Base-by-base conservation (phyloP, 75 land plant genomes). In the Larix kaempferi region DNA sequence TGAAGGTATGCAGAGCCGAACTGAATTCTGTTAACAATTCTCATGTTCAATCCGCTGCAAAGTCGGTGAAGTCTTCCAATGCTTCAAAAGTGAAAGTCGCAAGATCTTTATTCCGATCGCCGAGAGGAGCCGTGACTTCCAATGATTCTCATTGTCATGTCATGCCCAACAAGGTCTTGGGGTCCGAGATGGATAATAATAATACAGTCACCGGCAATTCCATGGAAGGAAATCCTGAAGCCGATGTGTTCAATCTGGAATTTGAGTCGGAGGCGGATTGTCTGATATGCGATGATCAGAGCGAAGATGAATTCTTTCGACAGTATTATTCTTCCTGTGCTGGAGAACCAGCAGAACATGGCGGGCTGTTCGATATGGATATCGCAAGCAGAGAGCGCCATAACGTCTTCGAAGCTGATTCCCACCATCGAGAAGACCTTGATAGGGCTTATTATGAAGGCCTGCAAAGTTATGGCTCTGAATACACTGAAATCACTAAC, bases 21-120 rank as follows among this genome's bases (percentile, higher is more conserved):
- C 23, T 11, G 25, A 41, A 44, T 69, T 69, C 52, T 21, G 73
- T 69, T 44, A 69, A 39, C 52, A 11, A 49, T 49, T 49, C 54
- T 49, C 54, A 49, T 49, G 54, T 49, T 49, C 54, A 49, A 11
- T 49, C 12, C 0, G 54, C 54, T 49, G 54, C 54, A 49, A 49
- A 49, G 54, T 49, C 54, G 12, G 12, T 10, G 2, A 49, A 41
- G 73, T 19, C 15, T 7, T 39, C 49, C 73, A 69, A 44, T 39
- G 23, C 73, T 0, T 21, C 5, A 13, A 69, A 69, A 69, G 39
- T 69, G 14, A 69, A 69, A 69, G 54, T 69, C 35, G 25, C 73
- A 3, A 69, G 73, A 44, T 69, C 73, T 12, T 23, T 69, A 44
- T 69, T 69, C n/a, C 73, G 73, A 41, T 41, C 73, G 23, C 73